Percentiles rank a stretch among this genome's conserved stretches.
phyloP scores from a whole-genome alignment of 2,329 filamentous ascomycete genomes.

The Claviceps humidiphila region DNA sequence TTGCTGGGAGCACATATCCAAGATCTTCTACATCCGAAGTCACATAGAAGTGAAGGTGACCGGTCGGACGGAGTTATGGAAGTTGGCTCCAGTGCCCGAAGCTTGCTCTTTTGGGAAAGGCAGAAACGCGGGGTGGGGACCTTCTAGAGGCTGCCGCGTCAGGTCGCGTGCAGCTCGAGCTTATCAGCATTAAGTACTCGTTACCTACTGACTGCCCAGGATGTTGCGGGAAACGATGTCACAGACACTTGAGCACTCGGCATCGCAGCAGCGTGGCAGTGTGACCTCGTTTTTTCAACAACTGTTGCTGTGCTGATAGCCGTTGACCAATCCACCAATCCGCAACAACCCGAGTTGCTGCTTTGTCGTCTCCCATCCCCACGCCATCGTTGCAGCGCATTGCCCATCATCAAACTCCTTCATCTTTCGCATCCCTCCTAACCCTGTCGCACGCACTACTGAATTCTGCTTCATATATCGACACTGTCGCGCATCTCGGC shows the following conservation, averaged over 20 bases:
- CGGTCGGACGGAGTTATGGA: too few species aligned
- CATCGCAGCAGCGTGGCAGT: neutral
- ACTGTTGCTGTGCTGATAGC: neutral
- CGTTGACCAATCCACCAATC: too few species aligned
- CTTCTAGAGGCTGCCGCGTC: neutral
- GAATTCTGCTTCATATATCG: neutral
- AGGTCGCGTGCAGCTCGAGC: neutral
- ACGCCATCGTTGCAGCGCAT: too few species aligned
- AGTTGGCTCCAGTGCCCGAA: neutral
- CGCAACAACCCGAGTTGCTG: too few species aligned
- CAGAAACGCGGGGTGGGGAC: neutral
- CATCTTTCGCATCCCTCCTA: neutral
- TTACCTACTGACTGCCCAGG: neutral
- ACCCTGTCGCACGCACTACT: neutral
- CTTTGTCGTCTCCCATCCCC: too few species aligned
- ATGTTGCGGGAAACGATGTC: neutral
- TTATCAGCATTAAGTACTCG: neutral
- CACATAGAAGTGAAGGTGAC: too few species aligned
- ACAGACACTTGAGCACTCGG: neutral
- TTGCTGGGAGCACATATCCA: too few species aligned
- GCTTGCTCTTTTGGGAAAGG: neutral
- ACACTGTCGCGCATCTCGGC: slow-evolving; percentile 1
- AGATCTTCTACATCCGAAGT: too few species aligned
- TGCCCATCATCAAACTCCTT: neutral
- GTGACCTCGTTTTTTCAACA: neutral